These are phyloP conservation scores for Poa pratensis DNA, from an alignment of 176 grass and related monocot genomes.

Conservation along the genomic window DNA sequence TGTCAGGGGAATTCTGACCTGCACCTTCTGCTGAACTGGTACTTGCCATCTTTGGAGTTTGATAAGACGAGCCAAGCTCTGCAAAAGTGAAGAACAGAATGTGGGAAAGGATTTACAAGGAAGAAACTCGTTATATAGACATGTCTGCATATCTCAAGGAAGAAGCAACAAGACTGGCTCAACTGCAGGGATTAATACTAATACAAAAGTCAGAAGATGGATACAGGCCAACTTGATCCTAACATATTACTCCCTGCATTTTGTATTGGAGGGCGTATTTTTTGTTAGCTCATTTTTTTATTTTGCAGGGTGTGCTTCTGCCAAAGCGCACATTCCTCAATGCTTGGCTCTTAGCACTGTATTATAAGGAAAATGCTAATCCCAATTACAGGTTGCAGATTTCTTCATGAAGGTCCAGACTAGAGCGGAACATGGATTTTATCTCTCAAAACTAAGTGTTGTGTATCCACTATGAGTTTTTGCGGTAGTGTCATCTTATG, in stretches of 20 bases:
- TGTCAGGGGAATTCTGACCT: constrained; percentile 19
- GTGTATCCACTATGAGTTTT: too few relatives aligned
- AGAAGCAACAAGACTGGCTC: constrained; percentile 22
- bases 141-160: constrained; percentile 24
- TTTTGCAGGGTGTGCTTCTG: neutral
- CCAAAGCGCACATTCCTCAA: too few relatives aligned
- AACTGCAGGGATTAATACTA: neutral
- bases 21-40: constrained; percentile 25
- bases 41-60: constrained; percentile 30
- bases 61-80: constrained; percentile 7
- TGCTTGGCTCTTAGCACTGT: too few relatives aligned
- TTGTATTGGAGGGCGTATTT: neutral
- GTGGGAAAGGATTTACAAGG: neutral
- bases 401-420: too few relatives aligned
- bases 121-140: constrained; percentile 35
- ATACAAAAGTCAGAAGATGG: neutral
- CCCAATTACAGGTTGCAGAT: too few relatives aligned
- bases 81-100: neutral
- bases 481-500: too few relatives aligned
- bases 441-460: too few relatives aligned
- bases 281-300: neutral
- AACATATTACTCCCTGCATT: constrained; percentile 15
- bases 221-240: neutral
- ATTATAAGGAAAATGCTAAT: too few relatives aligned
- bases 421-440: too few relatives aligned